Evolutionary conservation across 2,329 filamentous ascomycete species (phyloP), one percentile per base, ranked within the genome.

Genomic region (Trichothecium roseum): DNA sequence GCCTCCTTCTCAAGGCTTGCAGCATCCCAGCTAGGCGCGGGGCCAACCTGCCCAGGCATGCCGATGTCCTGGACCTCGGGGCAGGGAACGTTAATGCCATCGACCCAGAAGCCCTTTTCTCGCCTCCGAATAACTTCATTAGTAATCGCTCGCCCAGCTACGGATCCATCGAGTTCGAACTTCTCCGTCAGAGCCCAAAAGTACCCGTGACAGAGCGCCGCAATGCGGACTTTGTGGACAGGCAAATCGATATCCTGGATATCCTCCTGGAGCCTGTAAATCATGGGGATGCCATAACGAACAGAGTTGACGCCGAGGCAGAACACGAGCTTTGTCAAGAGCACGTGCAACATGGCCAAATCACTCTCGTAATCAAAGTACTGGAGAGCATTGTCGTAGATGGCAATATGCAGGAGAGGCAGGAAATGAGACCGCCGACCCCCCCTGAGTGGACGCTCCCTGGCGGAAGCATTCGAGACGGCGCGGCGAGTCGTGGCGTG

Each of bases 361-460:
- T 94, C 86, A 1, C 75, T 68, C 42, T 91, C 83, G 30, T 72
- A 79, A 18, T 80, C 72, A 16, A 84, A 68, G 44, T 68, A 77
- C 47, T 91, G 81, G 16, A 89, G 61, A 7, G 84, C 83, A 45
- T 84, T 84, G 54, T 96, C 89, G 55, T 93, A 95, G n/a, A 91
- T 72, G 34, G 83, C 80, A 30, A 95, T 68, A 57, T 95, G 88
- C 3, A 96, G 65, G 4, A 93, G 66, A 36, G 85, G 75, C 33
- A 95, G 60, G 52, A 94, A 95, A 28, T 76, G 79, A n/a, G 76
- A 78, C 29, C 72, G 72, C 3, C 66, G 62, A 8, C 61, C 60
- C 41, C 63, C 70, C 16, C 50, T 50, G 15, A 62, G 52, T 13
- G 64, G 62, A 41, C 71, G 76, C 28, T 84, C 80, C 37, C 74